These are phyloP conservation scores for Mortierella sp. DNA, from an alignment of 371 early-diverging fungal genomes.

Conservation along the genomic window DNA sequence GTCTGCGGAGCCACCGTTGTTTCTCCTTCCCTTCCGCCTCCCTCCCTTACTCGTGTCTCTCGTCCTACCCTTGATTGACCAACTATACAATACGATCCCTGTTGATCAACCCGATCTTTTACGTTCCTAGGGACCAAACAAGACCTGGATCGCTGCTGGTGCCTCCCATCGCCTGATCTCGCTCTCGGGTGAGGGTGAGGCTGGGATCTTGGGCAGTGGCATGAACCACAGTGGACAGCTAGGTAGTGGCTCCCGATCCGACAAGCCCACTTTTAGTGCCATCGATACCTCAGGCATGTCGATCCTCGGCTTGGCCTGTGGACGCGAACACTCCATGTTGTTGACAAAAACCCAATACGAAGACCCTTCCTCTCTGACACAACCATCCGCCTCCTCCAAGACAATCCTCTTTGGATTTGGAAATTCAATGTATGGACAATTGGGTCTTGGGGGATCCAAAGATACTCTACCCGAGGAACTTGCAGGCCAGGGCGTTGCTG, in stretches of 20 bases:
- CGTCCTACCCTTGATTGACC: neutral
- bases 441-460: constrained; percentile 51
- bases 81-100: too few species aligned
- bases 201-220: constrained; percentile 39
- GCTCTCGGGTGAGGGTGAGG: constrained; percentile 27
- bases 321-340: constrained; percentile 71
- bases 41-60: neutral
- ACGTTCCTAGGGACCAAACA: constrained; percentile 22
- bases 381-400: constrained; percentile 2
- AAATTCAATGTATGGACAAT: constrained; percentile 55
- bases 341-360: constrained; percentile 30
- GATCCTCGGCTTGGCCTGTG: constrained; percentile 56
- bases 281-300: constrained; percentile 36
- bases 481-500: constrained; percentile 15
- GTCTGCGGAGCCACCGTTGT: neutral
- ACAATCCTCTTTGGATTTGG: constrained; percentile 52
- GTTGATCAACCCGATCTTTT: too few species aligned
- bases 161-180: constrained; percentile 43
- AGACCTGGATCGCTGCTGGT: constrained; percentile 47
- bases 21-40: neutral
- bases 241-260: constrained; percentile 22
- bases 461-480: constrained; percentile 30
- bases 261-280: constrained; percentile 18
- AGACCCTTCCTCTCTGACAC: neutral
- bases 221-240: constrained; percentile 52